phyloP scores from a whole-genome alignment of 2,329 filamentous ascomycete genomes.

The Salinomyces thailandicus region DNA sequence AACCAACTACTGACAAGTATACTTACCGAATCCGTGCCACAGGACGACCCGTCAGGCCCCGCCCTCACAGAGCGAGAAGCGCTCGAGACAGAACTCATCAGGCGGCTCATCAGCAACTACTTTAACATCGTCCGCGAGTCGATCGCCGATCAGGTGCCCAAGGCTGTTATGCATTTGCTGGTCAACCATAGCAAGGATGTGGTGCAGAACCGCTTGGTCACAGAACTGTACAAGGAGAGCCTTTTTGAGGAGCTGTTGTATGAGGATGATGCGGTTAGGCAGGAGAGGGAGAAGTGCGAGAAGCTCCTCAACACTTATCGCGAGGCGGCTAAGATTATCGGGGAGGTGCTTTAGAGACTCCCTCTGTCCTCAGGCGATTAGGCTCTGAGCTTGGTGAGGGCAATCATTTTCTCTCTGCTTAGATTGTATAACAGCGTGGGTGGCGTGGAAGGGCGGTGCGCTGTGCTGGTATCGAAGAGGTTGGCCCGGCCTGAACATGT shows the following conservation, averaged over 20 bases:
- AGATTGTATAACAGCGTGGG: slow-evolving; percentile 1
- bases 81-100: slow-evolving; percentile 94
- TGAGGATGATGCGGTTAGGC: slow-evolving; percentile 95
- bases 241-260: slow-evolving; percentile 90
- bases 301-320: slow-evolving; percentile 90
- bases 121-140: slow-evolving; percentile 98
- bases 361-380: too few relatives aligned
- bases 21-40: background rate
- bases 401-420: slow-evolving; percentile 2
- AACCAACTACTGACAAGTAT: background rate
- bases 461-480: too few relatives aligned
- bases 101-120: slow-evolving; percentile 91
- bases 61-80: slow-evolving; percentile 90
- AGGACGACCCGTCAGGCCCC: slow-evolving; percentile 37
- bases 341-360: slow-evolving; percentile 85
- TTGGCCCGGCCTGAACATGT: background rate
- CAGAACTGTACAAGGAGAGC: slow-evolving; percentile 84
- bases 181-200: slow-evolving; percentile 98
- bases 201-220: slow-evolving; percentile 92
- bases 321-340: slow-evolving; percentile 95
- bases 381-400: slow-evolving; percentile 1
- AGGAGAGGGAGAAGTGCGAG: slow-evolving; percentile 97
- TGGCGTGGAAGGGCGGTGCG: background rate
- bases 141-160: slow-evolving; percentile 97
- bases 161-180: slow-evolving; percentile 96